These are phyloP conservation scores for Aspergillus carbonarius DNA, from an alignment of 2,329 filamentous ascomycete genomes.

Conservation along the genomic window DNA sequence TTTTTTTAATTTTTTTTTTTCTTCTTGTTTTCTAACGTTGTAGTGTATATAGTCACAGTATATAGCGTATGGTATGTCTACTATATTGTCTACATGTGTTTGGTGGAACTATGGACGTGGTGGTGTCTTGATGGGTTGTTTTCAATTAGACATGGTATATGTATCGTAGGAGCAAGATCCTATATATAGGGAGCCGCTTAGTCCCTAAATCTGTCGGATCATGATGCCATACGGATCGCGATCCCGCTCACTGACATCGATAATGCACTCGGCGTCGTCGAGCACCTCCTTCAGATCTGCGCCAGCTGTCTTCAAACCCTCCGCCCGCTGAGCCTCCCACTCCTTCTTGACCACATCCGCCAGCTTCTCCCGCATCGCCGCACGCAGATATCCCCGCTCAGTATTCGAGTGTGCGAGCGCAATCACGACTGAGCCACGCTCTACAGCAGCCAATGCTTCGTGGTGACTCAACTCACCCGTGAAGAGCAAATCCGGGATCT, in stretches of 20 bases:
- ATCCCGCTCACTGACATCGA: slow-evolving; percentile 76
- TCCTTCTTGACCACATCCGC: slow-evolving; percentile 57
- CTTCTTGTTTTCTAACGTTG: slow-evolving; percentile 5
- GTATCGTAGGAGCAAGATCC: too few relatives aligned
- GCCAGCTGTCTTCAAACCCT: slow-evolving; percentile 35
- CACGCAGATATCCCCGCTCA: slow-evolving; percentile 76
- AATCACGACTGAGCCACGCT: slow-evolving; percentile 78
- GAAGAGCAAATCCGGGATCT: slow-evolving; percentile 72
- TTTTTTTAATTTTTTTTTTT: too few relatives aligned
- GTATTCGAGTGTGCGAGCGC: slow-evolving; percentile 92
- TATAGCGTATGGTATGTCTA: background rate
- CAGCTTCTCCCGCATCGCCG: slow-evolving; percentile 68
- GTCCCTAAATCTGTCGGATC: slow-evolving; percentile 27
- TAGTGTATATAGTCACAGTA: background rate
- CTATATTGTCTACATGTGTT: too few relatives aligned
- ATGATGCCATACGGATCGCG: slow-evolving; percentile 85
- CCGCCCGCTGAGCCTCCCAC: slow-evolving; percentile 51
- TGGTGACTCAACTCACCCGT: slow-evolving; percentile 95
- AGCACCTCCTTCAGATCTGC: slow-evolving; percentile 49
- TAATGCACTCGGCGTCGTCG: slow-evolving; percentile 56
- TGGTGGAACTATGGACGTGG: too few relatives aligned
- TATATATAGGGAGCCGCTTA: too few relatives aligned
- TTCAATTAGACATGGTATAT: too few relatives aligned
- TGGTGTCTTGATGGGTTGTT: background rate
- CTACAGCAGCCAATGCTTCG: slow-evolving; percentile 80